Conservation (phyloP, 2,329 filamentous ascomycete genomes). For the Pseudogymnoascus sp. region DNA sequence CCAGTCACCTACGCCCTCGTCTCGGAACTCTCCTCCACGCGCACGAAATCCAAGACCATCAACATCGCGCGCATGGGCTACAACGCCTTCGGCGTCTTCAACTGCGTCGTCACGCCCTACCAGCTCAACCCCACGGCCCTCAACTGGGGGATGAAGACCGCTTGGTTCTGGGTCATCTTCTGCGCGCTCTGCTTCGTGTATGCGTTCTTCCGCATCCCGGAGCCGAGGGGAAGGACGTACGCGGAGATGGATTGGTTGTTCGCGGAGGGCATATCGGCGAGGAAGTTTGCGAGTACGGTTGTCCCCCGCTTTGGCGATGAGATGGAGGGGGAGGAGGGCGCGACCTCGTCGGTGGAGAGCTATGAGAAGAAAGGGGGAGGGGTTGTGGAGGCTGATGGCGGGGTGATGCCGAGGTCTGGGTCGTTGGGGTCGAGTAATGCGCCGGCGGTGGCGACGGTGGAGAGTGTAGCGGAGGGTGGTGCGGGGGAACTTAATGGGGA, state of each 20-base stretch:
- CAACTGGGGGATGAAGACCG: constrained; percentile 31
- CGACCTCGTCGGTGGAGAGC: not conserved
- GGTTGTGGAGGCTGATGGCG: not conserved
- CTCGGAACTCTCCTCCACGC: constrained; percentile 2
- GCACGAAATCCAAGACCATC: constrained; percentile 21
- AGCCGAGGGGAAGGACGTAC: constrained; percentile 71
- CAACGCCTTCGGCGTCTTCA: constrained; percentile 23
- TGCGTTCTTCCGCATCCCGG: constrained; percentile 70
- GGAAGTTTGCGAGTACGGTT: constrained; percentile 54
- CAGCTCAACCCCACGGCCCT: constrained; percentile 33
- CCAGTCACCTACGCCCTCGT: constrained; percentile 30
- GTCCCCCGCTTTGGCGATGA: not conserved
- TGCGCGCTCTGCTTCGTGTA: constrained; percentile 77
- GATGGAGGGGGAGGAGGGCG: not conserved
- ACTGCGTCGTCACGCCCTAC: constrained; percentile 27
- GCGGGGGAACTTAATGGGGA: not conserved
- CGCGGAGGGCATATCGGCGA: constrained; percentile 60
- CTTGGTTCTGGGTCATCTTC: constrained; percentile 47
- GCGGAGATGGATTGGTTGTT: constrained; percentile 81
- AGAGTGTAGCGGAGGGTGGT: not conserved
- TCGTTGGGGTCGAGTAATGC: constrained; percentile 1
- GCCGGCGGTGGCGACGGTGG: not conserved
- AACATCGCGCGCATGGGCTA: constrained; percentile 28
- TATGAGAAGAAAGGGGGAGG: not conserved
- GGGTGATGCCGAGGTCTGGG: not conserved